These are phyloP conservation scores for Pseudocercospora ulei DNA, from an alignment of 2,329 filamentous ascomycete species.

Conservation along the genomic window DNA sequence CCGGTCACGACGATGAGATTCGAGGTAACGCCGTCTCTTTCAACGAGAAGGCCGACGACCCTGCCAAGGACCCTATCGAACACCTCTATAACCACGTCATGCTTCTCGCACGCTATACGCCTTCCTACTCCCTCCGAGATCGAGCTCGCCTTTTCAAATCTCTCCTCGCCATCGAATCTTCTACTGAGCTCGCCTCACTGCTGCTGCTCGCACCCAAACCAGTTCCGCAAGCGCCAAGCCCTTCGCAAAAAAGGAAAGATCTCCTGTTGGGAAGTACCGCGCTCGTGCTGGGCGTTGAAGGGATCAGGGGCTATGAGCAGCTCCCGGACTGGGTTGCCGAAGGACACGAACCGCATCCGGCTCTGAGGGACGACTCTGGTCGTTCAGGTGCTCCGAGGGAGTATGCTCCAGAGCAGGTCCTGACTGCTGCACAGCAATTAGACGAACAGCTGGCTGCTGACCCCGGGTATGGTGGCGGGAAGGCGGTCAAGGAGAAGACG, in stretches of 20 bases:
- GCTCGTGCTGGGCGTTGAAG: slow-evolving; percentile 66
- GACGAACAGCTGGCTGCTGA: slow-evolving; percentile 48
- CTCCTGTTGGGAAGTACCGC: slow-evolving; percentile 68
- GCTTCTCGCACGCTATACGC: slow-evolving; percentile 80
- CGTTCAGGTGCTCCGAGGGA: slow-evolving; percentile 27
- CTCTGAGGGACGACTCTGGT: slow-evolving; percentile 52
- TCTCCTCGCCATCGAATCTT: slow-evolving; percentile 63
- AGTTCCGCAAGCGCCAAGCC: slow-evolving; percentile 79
- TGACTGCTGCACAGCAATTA: slow-evolving; percentile 48
- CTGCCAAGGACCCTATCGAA: slow-evolving; percentile 55
- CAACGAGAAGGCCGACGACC: slow-evolving; percentile 35
- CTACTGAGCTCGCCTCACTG: slow-evolving; percentile 74
- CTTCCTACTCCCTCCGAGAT: slow-evolving; percentile 88
- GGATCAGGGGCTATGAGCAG: slow-evolving; percentile 58
- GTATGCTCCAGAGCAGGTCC: slow-evolving; percentile 33
- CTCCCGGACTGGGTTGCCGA: slow-evolving; percentile 76
- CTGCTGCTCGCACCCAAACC: slow-evolving; percentile 91
- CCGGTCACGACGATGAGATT: slow-evolving; percentile 24
- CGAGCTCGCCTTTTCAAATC: slow-evolving; percentile 79
- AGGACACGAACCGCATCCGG: slow-evolving; percentile 68
- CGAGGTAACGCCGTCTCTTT: slow-evolving; percentile 23
- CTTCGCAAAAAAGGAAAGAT: slow-evolving; percentile 69
- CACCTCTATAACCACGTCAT: slow-evolving; percentile 77
- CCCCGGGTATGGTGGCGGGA: slow-evolving; percentile 42
- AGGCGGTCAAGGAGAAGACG: slow-evolving; percentile 56